Evolutionary conservation across 352 stramenopile species (phyloP).

Genomic region (Pythium scleroteichum): DNA sequence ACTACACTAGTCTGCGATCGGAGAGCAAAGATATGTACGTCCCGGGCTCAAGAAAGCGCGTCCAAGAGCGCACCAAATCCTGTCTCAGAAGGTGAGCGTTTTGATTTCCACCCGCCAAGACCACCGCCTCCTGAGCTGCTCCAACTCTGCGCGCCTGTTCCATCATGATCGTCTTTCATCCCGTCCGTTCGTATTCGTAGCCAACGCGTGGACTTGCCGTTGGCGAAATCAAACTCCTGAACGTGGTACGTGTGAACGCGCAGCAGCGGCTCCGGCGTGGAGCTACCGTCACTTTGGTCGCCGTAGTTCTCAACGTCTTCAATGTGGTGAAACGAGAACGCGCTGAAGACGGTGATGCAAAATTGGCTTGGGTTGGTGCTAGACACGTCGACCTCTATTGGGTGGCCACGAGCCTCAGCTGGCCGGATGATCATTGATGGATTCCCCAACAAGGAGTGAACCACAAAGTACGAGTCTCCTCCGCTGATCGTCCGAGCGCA

Average conservation of each 20-base stretch:
- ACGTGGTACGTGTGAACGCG: conserved; percentile 74
- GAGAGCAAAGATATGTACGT: no score
- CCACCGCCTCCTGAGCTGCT: neutral
- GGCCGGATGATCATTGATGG: conserved; percentile 74
- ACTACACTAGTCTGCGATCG: no score
- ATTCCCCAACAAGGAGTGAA: conserved; percentile 72
- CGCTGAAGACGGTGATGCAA: conserved; percentile 75
- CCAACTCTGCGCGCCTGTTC: neutral
- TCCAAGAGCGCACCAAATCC: conserved; percentile 38
- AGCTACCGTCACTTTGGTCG: conserved; percentile 36
- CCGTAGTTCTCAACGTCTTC: conserved; percentile 77
- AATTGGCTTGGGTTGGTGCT: conserved; percentile 56
- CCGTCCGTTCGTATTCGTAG: conserved; percentile 59
- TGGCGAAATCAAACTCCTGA: conserved; percentile 78
- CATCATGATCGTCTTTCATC: conserved; percentile 44
- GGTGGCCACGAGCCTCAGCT: conserved; percentile 60
- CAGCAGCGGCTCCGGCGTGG: conserved; percentile 55
- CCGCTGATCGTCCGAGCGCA: conserved; percentile 77
- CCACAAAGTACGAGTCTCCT: conserved; percentile 80
- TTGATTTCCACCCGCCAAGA: conserved; percentile 22
- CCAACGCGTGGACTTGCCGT: conserved; percentile 70
- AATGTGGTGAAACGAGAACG: conserved; percentile 77
- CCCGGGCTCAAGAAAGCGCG: conserved; percentile 31
- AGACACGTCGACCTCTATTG: conserved; percentile 76
- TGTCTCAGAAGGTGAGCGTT: conserved; percentile 30